A percentile compares a stretch with the other conserved stretches of the same genome.
phyloP scores from a whole-genome alignment of 768 basidiomycete genomes.

The Boletellus emodensis region DNA sequence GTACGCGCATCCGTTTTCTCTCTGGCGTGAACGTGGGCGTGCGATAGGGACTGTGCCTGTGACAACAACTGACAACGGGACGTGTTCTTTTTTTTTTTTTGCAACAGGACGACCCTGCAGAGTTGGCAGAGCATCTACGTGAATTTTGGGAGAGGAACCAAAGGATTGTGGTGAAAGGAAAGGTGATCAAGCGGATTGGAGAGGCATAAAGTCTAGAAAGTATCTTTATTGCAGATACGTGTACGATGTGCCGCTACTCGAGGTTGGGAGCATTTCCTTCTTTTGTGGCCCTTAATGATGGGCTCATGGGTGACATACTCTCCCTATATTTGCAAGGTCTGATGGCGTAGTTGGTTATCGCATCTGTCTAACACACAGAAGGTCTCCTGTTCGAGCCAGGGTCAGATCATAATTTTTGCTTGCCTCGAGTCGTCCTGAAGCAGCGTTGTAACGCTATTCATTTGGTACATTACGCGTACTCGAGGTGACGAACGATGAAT shows the following conservation, averaged over 20 bases:
- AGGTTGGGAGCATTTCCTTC: too few relatives aligned
- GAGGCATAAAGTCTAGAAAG: constrained; percentile 30
- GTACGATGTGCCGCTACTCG: too few relatives aligned
- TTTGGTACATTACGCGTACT: too few relatives aligned
- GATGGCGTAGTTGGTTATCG: constrained; percentile 83
- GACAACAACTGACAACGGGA: too few relatives aligned
- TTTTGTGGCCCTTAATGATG: too few relatives aligned
- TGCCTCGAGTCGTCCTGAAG: too few relatives aligned
- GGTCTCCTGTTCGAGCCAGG: constrained; percentile 24
- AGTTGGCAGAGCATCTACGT: constrained; percentile 73
- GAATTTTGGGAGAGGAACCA: constrained; percentile 94
- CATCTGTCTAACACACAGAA: constrained; percentile 74
- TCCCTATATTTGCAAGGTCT: constrained; percentile 11
- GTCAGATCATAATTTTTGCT: constrained; percentile 7
- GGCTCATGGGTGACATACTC: too few relatives aligned
- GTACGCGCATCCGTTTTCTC: constrained; percentile 37
- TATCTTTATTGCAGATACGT: too few relatives aligned
- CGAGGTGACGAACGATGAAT: not conserved
- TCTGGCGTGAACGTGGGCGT: too few relatives aligned
- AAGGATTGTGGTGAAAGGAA: constrained; percentile 52
- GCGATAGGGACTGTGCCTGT: too few relatives aligned
- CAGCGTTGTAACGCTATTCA: too few relatives aligned
- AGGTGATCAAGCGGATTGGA: constrained; percentile 51
- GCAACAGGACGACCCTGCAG: constrained; percentile 76
- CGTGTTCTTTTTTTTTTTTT: not conserved